Evolutionary conservation across 352 stramenopile species (phyloP).

Genomic region (Globisporangium cylindrosporum): DNA sequence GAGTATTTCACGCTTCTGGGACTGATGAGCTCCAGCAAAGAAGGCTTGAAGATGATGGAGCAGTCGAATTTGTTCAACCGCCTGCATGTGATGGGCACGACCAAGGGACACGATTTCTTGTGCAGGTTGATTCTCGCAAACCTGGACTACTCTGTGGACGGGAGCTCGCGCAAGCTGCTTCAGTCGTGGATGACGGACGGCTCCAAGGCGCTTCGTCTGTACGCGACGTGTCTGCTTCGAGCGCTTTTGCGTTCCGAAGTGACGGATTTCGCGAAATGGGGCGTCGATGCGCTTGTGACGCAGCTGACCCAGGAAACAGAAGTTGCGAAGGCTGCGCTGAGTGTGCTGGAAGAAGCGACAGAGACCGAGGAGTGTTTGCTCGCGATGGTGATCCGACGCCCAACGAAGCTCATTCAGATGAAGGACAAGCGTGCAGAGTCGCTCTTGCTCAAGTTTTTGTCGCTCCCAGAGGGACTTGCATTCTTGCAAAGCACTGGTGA

Average conservation of each 20-base stretch:
- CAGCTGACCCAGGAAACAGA: constrained; percentile 85
- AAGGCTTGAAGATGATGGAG: constrained; percentile 90
- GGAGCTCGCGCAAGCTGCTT: constrained; percentile 81
- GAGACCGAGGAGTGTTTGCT: constrained; percentile 81
- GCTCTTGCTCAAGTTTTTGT: constrained; percentile 82
- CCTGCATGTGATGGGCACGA: constrained; percentile 84
- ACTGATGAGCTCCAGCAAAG: constrained; percentile 87
- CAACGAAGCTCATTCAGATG: constrained; percentile 72
- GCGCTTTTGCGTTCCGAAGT: constrained; percentile 82
- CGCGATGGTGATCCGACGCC: constrained; percentile 83
- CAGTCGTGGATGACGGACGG: constrained; percentile 87
- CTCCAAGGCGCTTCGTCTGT: constrained; percentile 81
- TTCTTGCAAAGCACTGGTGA: constrained; percentile 81
- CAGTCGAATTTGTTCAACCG: constrained; percentile 88
- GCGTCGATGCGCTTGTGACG: constrained; percentile 81
- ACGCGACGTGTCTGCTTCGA: constrained; percentile 80
- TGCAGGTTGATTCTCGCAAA: constrained; percentile 86
- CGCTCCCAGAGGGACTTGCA: constrained; percentile 66
- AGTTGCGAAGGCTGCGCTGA: constrained; percentile 82
- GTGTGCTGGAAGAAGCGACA: constrained; percentile 83
- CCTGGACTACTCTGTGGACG: constrained; percentile 86
- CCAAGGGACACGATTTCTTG: constrained; percentile 87
- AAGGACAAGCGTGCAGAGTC: constrained; percentile 80
- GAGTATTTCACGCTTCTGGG: constrained; percentile 88
- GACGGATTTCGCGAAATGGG: constrained; percentile 87